Evolutionary conservation across 2,329 filamentous ascomycete genomes (phyloP), one percentile per base, ranked within the genome.

Genomic region (Phymatotrichopsis omnivora): DNA sequence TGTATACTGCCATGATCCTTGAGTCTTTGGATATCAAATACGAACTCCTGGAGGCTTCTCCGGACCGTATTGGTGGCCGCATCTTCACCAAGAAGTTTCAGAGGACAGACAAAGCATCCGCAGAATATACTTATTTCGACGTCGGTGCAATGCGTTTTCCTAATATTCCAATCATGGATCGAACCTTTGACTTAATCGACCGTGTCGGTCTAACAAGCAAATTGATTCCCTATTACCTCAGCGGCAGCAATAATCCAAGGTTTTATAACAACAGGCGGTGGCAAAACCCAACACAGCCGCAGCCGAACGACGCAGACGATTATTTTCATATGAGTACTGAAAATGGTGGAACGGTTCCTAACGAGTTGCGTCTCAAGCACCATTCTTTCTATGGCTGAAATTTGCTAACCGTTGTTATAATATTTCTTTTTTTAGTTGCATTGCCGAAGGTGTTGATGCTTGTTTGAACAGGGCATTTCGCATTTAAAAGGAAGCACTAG

Each of bases 101-200:
- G 12, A 38, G 19, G 20, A n/a, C 22, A 11, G 4, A n/a, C 2
- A 20, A 49, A 3, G 53, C 42, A 29, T 33, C 58, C 1, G 28
- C 42, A 4, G 25, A 41, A 32, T 61, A 64, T 38, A 58, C 65
- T 48, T 67, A 67, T 49, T 66, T 65, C 40, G 65, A 67, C 48
- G 52, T 67, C 25, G 65, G 65, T 1, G 64, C 65, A 4, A 67
- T 67, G 65, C 53, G 65, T 12, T 65, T 60, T 44, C 65, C 65
- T 0, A 28, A 63, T 4, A 65, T 58, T 23, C 32, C 49, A 4
- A 52, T 55, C 38, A 65, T 63, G 63, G 22, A 47, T 34, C 52
- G 45, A 35, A 53, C 38, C 11, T 58, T 56, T 22, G 23, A 55
- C 7, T 33, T 47, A 10, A 51, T 53, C 24, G 32, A 11, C 5